A percentile compares a stretch with the other conserved stretches of the same genome.
phyloP scores from a whole-genome alignment of 2,329 filamentous ascomycete genomes.

The Fusarium secorum region DNA sequence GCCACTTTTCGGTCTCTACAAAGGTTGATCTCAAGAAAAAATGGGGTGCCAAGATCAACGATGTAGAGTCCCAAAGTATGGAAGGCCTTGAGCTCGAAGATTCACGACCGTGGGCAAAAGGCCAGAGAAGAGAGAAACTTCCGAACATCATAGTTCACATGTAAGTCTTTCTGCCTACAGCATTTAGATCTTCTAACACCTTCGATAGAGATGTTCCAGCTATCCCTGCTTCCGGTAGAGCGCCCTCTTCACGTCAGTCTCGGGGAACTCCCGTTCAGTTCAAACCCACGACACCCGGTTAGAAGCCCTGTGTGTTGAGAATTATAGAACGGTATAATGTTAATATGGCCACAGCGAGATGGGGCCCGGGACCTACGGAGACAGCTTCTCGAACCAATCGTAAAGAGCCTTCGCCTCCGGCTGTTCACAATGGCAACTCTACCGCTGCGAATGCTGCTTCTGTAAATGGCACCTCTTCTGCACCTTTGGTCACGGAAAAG shows the following conservation, averaged over 20 bases:
- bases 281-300: constrained; percentile 17
- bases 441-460: neutral
- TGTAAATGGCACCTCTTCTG: neutral
- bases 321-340: neutral
- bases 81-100: constrained; percentile 31
- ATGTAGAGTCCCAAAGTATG: constrained; percentile 35
- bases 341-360: neutral
- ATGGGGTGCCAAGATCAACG: constrained; percentile 32
- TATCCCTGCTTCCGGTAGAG: neutral
- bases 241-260: neutral
- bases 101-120: constrained; percentile 37
- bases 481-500: neutral
- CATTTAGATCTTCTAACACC: neutral
- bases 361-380: neutral
- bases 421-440: neutral
- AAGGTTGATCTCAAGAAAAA: constrained; percentile 1
- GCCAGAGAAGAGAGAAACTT: neutral
- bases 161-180: neutral
- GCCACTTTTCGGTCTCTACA: neutral
- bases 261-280: neutral
- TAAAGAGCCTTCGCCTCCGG: no score
- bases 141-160: neutral
- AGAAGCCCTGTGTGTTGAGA: constrained; percentile 12
- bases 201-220: neutral
- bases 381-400: neutral